Conservation (phyloP, 1,284 basidiomycete genomes). For the Mycena sp. region DNA sequence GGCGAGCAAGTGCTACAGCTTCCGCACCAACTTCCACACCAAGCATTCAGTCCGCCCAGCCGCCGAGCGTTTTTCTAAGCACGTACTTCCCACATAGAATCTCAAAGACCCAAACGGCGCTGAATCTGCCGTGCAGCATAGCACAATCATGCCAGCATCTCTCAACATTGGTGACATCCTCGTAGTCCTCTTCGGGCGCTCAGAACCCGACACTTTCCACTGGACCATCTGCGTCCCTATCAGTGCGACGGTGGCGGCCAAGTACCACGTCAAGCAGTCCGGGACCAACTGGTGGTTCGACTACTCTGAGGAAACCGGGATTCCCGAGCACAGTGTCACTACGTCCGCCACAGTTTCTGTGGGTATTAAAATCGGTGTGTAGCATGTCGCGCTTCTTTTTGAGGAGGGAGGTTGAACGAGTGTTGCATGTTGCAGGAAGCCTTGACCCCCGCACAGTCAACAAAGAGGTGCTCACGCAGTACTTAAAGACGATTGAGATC, state of each 20-base stretch:
- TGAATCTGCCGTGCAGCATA: too few relatives aligned
- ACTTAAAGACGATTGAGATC: constrained; percentile 20
- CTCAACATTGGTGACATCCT: constrained; percentile 8
- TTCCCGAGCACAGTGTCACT: not conserved
- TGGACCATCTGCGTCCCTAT: constrained; percentile 19
- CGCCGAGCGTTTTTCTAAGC: too few relatives aligned
- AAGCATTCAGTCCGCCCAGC: too few relatives aligned
- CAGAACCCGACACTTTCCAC: constrained; percentile 15
- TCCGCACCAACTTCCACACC: too few relatives aligned
- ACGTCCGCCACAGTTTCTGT: not conserved
- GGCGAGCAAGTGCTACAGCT: too few relatives aligned
- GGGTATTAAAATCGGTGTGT: constrained; percentile 13
- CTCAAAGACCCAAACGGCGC: too few relatives aligned
- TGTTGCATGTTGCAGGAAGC: not conserved
- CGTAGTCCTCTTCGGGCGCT: constrained; percentile 13
- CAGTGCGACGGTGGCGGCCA: not conserved
- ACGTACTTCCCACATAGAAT: too few relatives aligned
- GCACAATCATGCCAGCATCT: too few relatives aligned
- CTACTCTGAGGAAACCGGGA: too few relatives aligned
- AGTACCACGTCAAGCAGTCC: constrained; percentile 6
- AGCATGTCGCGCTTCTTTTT: not conserved
- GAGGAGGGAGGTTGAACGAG: too few relatives aligned
- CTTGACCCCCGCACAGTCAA: not conserved
- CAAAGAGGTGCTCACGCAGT: not conserved
- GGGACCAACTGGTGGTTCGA: constrained; percentile 12